A percentile compares a stretch with the other conserved stretches of the same genome.
Evolutionary conservation across 129 eudicot genomes (phyloP).

Genomic region (Kitagawia praeruptora): DNA sequence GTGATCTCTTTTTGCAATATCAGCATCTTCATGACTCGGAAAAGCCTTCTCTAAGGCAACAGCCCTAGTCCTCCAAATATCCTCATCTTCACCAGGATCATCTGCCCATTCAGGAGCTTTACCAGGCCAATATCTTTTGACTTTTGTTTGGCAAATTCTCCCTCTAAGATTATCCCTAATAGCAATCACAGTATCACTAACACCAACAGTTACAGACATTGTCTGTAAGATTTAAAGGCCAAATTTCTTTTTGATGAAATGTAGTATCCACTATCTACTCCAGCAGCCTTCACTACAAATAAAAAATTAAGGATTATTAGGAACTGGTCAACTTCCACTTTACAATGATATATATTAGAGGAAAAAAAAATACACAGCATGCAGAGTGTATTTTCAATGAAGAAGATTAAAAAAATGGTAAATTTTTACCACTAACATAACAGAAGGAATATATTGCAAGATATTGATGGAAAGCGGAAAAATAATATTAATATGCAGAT

Average conservation of each 20-base stretch:
- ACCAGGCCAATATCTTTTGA: conserved; percentile 13
- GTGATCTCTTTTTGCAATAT: conserved; percentile 42
- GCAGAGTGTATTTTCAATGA: neutral
- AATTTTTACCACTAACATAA: neutral
- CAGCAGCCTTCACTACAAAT: neutral
- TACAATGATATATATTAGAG: too few relatives aligned
- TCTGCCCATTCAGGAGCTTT: conserved; percentile 29
- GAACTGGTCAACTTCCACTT: too few relatives aligned
- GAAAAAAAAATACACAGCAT: neutral
- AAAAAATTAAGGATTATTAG: neutral
- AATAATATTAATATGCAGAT: neutral
- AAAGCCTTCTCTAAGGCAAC: conserved; percentile 67
- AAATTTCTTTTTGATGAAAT: neutral
- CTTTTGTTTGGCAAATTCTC: conserved; percentile 85
- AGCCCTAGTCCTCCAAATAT: conserved; percentile 42
- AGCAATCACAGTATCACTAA: conserved; percentile 71
- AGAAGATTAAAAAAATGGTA: neutral
- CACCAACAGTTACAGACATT: conserved; percentile 29
- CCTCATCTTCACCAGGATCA: conserved; percentile 72
- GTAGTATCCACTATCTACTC: neutral
- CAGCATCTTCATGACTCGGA: conserved; percentile 37
- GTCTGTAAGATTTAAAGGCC: neutral
- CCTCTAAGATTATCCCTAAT: conserved; percentile 83
- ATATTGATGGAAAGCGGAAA: neutral
- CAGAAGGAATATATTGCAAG: neutral